phyloP scores from a whole-genome alignment of 2,329 filamentous ascomycete species.

The Colletotrichum filicis region DNA sequence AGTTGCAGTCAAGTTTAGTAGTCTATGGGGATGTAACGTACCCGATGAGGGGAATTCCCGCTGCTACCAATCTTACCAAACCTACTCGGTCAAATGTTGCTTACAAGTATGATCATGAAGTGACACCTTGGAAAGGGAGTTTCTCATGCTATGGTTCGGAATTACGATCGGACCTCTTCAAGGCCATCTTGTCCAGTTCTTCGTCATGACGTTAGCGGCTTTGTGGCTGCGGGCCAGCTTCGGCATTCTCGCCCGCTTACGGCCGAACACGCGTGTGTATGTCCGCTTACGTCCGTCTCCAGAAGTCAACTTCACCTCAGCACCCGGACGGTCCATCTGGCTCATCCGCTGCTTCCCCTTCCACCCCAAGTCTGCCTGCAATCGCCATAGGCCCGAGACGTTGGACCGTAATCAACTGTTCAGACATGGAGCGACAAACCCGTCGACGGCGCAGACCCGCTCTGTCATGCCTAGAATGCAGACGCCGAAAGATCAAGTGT shows the following conservation, averaged over 20 bases:
- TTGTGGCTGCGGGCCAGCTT: background rate
- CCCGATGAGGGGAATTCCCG: background rate
- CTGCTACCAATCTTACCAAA: background rate
- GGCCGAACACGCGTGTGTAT: background rate
- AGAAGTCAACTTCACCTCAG: background rate
- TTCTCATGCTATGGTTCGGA: background rate
- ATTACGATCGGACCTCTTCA: background rate
- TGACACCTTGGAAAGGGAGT: background rate
- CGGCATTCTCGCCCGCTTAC: background rate
- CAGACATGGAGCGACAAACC: constrained; percentile 17
- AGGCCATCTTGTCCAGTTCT: background rate
- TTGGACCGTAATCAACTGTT: background rate
- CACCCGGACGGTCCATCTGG: background rate
- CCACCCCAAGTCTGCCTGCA: background rate
- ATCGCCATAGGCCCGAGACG: background rate
- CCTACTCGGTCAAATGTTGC: background rate
- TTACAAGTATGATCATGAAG: background rate
- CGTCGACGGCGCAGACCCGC: constrained; percentile 47
- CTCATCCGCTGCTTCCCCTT: background rate
- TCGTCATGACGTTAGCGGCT: background rate
- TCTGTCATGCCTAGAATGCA: constrained; percentile 54
- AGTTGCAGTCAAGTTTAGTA: background rate
- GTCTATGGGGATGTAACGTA: background rate
- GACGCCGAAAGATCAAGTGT: constrained; percentile 58
- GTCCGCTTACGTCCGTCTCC: background rate